Percentiles rank a stretch among this genome's conserved stretches.
Conservation (phyloP, 1,284 basidiomycete genomes). For the Boletus semigastroideus region DNA sequence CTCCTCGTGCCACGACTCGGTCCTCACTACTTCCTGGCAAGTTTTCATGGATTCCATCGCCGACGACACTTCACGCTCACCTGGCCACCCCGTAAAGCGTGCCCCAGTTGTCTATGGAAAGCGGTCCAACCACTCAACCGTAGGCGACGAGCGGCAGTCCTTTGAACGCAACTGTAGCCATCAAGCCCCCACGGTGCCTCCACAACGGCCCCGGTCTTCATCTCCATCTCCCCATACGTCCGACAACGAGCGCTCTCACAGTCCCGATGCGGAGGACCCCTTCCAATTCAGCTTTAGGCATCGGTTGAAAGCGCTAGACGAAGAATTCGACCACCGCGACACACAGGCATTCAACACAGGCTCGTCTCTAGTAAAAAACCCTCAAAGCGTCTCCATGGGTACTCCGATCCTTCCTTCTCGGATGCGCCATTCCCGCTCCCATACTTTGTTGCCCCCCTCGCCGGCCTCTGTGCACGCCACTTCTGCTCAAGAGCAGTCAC, state of each 20-base stretch:
- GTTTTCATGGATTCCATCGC: constrained; percentile 1
- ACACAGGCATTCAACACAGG: background rate
- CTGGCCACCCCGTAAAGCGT: constrained; percentile 20
- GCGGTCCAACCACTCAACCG: constrained; percentile 6
- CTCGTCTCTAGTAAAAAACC: constrained; percentile 9
- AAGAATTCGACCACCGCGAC: constrained; percentile 21
- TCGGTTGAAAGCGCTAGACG: constrained; percentile 26
- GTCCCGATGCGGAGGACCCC: background rate
- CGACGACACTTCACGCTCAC: background rate
- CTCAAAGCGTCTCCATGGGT: constrained; percentile 22
- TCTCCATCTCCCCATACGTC: constrained; percentile 13
- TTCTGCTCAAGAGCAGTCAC: constrained; percentile 2
- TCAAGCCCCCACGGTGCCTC: background rate
- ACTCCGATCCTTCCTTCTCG: constrained; percentile 15
- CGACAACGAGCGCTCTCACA: constrained; percentile 11
- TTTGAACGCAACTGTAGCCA: background rate
- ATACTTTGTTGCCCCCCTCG: constrained; percentile 14
- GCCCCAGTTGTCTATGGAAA: constrained; percentile 31
- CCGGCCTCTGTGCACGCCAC: constrained; percentile 6
- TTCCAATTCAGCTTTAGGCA: constrained; percentile 31
- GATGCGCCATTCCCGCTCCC: constrained; percentile 2
- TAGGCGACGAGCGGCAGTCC: constrained; percentile 2
- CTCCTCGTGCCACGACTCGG: constrained; percentile 1
- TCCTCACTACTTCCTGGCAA: constrained; percentile 17
- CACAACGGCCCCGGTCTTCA: constrained; percentile 2